phyloP scores from a whole-genome alignment of 176 grass and related monocot species.

The Dactylis glomerata region DNA sequence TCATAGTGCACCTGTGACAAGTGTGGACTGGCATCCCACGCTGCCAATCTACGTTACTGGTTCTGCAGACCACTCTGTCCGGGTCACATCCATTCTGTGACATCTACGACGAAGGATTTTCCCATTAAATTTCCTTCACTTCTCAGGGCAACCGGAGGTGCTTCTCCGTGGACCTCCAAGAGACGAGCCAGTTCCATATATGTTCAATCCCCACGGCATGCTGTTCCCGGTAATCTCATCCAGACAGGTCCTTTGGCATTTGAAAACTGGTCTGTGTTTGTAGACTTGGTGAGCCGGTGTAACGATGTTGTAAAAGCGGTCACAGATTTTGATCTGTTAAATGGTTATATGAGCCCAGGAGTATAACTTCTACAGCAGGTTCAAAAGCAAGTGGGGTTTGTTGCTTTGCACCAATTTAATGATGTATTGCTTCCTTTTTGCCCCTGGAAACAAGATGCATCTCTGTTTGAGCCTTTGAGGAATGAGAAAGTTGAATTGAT shows the following conservation, averaged over 20 bases:
- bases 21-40: conserved; percentile 92
- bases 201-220: background rate
- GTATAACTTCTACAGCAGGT: background rate
- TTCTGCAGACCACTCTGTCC: conserved; percentile 78
- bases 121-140: background rate
- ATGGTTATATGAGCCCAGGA: background rate
- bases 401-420: background rate
- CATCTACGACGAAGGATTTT: background rate
- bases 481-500: background rate
- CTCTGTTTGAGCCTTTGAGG: background rate
- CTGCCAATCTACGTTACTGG: conserved; percentile 81
- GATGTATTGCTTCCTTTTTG: background rate
- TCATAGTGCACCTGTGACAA: conserved; percentile 65
- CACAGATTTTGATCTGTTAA: background rate
- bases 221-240: background rate
- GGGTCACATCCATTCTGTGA: conserved; percentile 87
- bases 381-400: background rate
- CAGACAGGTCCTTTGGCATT: background rate
- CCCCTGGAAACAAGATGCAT: background rate
- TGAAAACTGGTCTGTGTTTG: conserved; percentile 20
- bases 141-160: background rate
- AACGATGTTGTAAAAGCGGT: conserved; percentile 20
- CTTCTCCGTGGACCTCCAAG: background rate
- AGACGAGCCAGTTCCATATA: background rate
- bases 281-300: background rate